A percentile compares a stretch with the other conserved stretches of the same genome.
These are phyloP conservation scores for Phytophthora hybrid DNA, from an alignment of 352 stramenopile species.

Conservation along the genomic window DNA sequence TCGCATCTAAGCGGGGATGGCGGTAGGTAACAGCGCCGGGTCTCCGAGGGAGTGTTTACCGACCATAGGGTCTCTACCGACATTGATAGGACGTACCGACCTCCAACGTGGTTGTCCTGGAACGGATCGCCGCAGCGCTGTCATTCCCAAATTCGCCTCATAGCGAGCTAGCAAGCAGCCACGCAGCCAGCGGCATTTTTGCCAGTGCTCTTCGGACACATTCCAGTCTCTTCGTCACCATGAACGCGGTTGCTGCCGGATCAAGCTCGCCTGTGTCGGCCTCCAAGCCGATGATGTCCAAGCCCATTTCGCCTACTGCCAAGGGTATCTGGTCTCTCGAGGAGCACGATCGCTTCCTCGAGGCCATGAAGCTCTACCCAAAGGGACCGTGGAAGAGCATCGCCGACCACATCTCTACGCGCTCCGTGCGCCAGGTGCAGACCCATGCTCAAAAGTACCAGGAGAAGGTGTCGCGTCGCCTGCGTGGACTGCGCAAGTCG, in stretches of 20 bases:
- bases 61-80: slow-evolving; percentile 34
- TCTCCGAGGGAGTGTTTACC: slow-evolving; percentile 29
- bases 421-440: slow-evolving; percentile 75
- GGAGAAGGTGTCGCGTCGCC: slow-evolving; percentile 72
- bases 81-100: slow-evolving; percentile 34
- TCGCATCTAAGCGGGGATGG: slow-evolving; percentile 20
- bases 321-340: slow-evolving; percentile 73
- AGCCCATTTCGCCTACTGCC: slow-evolving; percentile 41
- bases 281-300: slow-evolving; percentile 23
- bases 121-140: slow-evolving; percentile 24
- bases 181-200: neutral
- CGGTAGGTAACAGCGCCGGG: slow-evolving; percentile 31
- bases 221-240: slow-evolving; percentile 6
- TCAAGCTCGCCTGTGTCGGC: slow-evolving; percentile 36
- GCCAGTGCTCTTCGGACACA: slow-evolving; percentile 5
- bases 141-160: slow-evolving; percentile 44
- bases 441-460: slow-evolving; percentile 85
- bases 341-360: slow-evolving; percentile 79
- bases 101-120: slow-evolving; percentile 19
- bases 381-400: slow-evolving; percentile 81
- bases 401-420: slow-evolving; percentile 73
- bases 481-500: slow-evolving; percentile 74
- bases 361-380: slow-evolving; percentile 71
- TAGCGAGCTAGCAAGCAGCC: slow-evolving; percentile 23
- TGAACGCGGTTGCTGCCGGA: slow-evolving; percentile 39